Evolutionary conservation across 1,284 basidiomycete genomes (phyloP), one percentile per base, ranked within the genome.

Genomic region (Leccinum solheimii): DNA sequence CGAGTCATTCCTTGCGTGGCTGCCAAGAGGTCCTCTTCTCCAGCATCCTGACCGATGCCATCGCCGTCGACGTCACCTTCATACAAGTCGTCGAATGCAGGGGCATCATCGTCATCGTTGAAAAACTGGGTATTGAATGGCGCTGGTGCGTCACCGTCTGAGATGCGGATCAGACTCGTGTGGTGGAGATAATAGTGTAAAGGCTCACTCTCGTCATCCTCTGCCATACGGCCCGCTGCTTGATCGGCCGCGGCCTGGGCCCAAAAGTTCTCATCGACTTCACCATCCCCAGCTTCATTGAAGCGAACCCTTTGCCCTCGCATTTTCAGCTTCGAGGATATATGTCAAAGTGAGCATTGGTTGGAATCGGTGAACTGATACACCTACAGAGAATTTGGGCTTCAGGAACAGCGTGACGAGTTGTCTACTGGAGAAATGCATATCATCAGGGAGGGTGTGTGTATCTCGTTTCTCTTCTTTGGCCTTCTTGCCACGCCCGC

Each of bases 101-200:
- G 86, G 1, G 83, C 89, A 60, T 91, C 94, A 67, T 95, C 93
- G 62, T 94, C 93, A 66, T 98, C 97, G 67, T 96, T 90, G 86
- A 98, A 98, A 83, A 98, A 97, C 72, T 98, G 97, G 0, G 95
- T 95, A 67, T 92, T 92, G 77, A 98, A 98, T 0, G 95, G 95
- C 9, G 86, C 81, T 0, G 83, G 83, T 55, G 78, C 81, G 62
- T 81, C 77, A 27, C 76, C 77, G 52, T 75, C 82, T 83, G 63
- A 52, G 32, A 61, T 57, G 32, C 36, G 27, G 58, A 58, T 62
- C 43, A 66, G 52, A 57, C 57, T 48, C 9, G 13, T 34, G 45
- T 38, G 27, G 7, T 55, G 48, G 26, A n/a, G 43, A 27, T 27
- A 9, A 58, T n/a, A 36, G 5, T 55, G 14, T 32, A 55, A 54